Evolutionary conservation across 2,329 filamentous ascomycete genomes (phyloP), one percentile per base, ranked within the genome.

Genomic region (Calonectria ilicicola): DNA sequence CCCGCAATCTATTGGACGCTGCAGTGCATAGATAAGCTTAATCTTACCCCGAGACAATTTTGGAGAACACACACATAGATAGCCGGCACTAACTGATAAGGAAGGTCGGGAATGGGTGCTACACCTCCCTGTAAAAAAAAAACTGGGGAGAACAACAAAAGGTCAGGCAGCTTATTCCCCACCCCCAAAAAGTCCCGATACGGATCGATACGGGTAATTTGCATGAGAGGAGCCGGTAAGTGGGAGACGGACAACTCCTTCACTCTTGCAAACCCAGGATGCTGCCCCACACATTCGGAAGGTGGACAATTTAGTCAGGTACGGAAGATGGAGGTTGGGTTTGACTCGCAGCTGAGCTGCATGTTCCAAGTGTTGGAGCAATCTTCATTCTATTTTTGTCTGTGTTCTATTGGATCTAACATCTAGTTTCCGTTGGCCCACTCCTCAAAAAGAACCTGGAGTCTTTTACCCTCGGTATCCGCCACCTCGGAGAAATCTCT

Each of bases 401-500:
- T 44, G 46, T 63, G n/a, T 63, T 63, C 19, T 46, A 44, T 46
- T 63, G 29, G 38, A 42, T 46, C 58, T 27, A 62, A 29, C 15
- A 42, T 62, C 64, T 67, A 67, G 27, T 21, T 38, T 15, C 40
- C 27, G n/a, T 67, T 67, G n/a, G 69, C 64, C 69, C 69, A 72
- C 27, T 74, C 46, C 47, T 76, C 72, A 21, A 81, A 81, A 9
- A 80, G 42, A 15, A 38, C 63, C 26, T 80, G 72, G n/a, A 80
- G 70, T 0, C 79, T 74, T 1, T 66, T 63, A 14, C 76, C 79
- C 49, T 81, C 79, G 6, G 72, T 74, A 47, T 81, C 77, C 3
- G 79, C 77, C 2, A 81, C 77, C 38, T 80, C 79, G 6, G 73
- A 74, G 15, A 71, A 74, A 27, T 69, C 74, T 46, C 75, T 72